Evolutionary conservation across 2,329 filamentous ascomycete genomes (phyloP), one percentile per base, ranked within the genome.

Genomic region (Pseudocercospora eumusae): DNA sequence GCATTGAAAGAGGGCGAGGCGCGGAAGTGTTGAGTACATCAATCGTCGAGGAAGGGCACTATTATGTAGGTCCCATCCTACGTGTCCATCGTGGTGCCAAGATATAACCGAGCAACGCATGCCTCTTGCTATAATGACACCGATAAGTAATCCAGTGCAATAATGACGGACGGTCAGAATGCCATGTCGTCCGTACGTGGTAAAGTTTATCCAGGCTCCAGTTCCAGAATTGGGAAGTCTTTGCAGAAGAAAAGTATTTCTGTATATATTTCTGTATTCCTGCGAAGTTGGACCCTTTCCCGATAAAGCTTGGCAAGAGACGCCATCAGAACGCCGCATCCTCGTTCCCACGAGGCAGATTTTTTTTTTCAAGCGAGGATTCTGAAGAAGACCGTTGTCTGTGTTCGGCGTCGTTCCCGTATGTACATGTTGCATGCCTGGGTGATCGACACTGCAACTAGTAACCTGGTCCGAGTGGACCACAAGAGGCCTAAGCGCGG

Each of bases 381-480:
- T 47, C 18, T 47, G 44, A 47, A 23, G 44, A 47, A 23, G 44
- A 21, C 44, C 4, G 44, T 20, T 18, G 44, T 23, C 44, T 47
- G 9, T 6, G 4, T 47, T 47, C 20, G 44, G 44, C 20, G 7
- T 47, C 18, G 44, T 25, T 47, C 21, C 42, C 33, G 33, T 36
- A 20, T 45, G 42, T 45, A n/a, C n/a, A n/a, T n/a, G n/a, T n/a
- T 45, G 42, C 42, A 36, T 36, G 33, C 18, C 42, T 20, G 21
- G 21, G 27, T 54, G 23, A 54, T 36, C 50, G 50, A 20, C 27
- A 21, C 47, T 52, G 47, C 28, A 28, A 21, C 47, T 52, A 52
- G 13, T 27, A 18, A n/a, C 15, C 27, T 54, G 50, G 50, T 36
- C 50, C 50, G 50, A 54, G 50, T 33, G 50, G 27, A 54, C 27